These are phyloP conservation scores for Geosiphon pyriformis DNA, from an alignment of 192 early-diverging fungal genomes.

Conservation along the genomic window DNA sequence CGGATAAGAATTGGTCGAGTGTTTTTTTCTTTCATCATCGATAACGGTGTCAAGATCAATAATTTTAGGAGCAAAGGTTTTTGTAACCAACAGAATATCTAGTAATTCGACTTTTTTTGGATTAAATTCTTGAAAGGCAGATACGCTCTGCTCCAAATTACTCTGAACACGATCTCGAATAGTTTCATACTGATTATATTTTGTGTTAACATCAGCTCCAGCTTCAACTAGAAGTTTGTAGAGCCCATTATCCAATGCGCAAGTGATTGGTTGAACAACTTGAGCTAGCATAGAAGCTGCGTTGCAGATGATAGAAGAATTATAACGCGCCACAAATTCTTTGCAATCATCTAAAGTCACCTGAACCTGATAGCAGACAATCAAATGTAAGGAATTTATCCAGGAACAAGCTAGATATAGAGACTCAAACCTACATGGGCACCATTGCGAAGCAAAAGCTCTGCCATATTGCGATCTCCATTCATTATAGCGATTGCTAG, in stretches of 20 bases:
- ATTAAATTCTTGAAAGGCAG: not conserved
- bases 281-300: too few species aligned
- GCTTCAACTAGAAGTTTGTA: conserved; percentile 1
- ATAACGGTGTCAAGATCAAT: not conserved
- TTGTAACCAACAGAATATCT: not conserved
- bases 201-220: not conserved
- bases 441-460: conserved; percentile 3
- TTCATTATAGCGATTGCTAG: not conserved
- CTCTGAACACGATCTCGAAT: not conserved
- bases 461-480: not conserved
- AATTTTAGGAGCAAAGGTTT: too few species aligned
- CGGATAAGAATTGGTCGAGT: not conserved
- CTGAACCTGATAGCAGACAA: not conserved
- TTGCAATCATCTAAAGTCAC: conserved; percentile 3
- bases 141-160: not conserved
- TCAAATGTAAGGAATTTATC: not conserved
- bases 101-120: not conserved
- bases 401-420: not conserved
- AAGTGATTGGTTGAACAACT: not conserved
- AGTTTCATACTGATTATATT: not conserved
- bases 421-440: not conserved
- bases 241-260: not conserved
- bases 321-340: not conserved
- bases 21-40: not conserved
- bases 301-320: not conserved